Evolutionary conservation across 495 filamentous ascomycete genomes (phyloP).

Genomic region (Rusavskia elegans): DNA sequence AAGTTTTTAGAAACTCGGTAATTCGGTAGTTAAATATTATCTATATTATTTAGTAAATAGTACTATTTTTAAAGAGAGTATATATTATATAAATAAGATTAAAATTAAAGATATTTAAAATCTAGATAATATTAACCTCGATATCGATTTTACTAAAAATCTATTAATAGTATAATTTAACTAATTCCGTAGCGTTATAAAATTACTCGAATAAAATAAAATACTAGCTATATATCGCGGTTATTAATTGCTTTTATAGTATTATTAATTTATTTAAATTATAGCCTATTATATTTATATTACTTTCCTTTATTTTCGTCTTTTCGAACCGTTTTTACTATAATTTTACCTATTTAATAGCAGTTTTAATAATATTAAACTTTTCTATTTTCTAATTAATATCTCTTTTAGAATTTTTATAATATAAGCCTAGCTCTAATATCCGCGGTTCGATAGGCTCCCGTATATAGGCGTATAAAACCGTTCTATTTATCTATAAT

Average conservation of each 20-base stretch:
- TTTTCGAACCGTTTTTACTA: neutral
- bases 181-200: too few relatives aligned
- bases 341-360: neutral
- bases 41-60: neutral
- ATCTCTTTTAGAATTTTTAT: too few relatives aligned
- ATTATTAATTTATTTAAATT: neutral
- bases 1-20: constrained; percentile 2
- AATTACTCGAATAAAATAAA: neutral
- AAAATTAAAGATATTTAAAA: too few relatives aligned
- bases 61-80: neutral
- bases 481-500: too few relatives aligned
- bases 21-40: constrained; percentile 7
- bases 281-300: neutral
- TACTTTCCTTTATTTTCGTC: neutral
- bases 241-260: neutral
- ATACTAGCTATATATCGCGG: neutral
- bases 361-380: neutral
- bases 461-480: too few relatives aligned
- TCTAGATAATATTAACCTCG: neutral
- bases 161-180: neutral
- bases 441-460: too few relatives aligned
- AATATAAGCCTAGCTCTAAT: too few relatives aligned
- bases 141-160: neutral
- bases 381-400: too few relatives aligned
- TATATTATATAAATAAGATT: neutral